Evolutionary conservation across 2,329 filamentous ascomycete genomes (phyloP).

Genomic region (Sarocladium strictum): DNA sequence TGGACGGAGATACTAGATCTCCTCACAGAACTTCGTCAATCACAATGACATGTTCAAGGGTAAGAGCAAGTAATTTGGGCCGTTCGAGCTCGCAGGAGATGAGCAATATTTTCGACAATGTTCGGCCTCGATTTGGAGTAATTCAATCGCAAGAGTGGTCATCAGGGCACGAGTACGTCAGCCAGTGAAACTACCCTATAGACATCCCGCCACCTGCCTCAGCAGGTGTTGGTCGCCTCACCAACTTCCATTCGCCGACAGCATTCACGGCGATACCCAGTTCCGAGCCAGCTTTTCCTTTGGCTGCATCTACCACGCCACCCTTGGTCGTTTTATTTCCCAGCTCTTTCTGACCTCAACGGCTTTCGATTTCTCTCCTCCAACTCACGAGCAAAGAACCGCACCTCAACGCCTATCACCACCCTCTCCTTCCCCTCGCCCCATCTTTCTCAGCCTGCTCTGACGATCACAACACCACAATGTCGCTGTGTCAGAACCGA

Average conservation of each 20-base stretch:
- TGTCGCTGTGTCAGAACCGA: conserved; percentile 85
- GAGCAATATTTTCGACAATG: conserved; percentile 18
- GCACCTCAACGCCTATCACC: not conserved
- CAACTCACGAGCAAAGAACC: not conserved
- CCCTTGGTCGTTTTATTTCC: not conserved
- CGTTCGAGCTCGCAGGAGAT: no score
- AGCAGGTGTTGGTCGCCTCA: not conserved
- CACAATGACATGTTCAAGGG: no score
- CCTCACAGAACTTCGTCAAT: no score
- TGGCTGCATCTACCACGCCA: not conserved
- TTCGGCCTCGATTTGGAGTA: not conserved
- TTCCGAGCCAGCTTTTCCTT: not conserved
- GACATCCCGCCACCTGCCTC: not conserved
- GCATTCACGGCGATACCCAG: not conserved
- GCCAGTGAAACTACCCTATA: not conserved
- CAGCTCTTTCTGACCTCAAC: not conserved
- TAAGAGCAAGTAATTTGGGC: no score
- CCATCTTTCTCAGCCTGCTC: not conserved
- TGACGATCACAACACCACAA: conserved; percentile 30
- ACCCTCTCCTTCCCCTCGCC: not conserved
- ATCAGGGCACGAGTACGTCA: not conserved
- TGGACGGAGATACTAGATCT: no score
- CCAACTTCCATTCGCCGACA: conserved; percentile 2
- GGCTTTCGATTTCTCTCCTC: not conserved
- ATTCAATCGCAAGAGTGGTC: not conserved